Evolutionary conservation across 1,139 yeast species (phyloP), one percentile per base, ranked within the genome.

Genomic region (Nakaseomyces nivariensis): DNA sequence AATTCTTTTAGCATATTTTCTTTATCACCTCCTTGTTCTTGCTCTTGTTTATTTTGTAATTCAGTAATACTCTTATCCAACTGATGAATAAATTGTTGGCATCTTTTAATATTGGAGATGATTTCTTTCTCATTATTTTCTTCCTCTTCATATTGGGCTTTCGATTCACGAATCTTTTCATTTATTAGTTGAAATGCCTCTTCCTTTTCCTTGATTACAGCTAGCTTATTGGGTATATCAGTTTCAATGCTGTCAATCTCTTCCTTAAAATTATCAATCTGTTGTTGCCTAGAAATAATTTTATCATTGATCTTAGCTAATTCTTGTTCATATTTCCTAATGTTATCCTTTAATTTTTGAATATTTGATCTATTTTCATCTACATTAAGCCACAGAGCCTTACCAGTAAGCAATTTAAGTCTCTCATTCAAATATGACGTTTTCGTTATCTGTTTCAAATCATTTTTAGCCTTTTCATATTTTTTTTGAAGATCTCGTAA

Each of bases 321-420:
- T 27, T 66, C 62, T n/a, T 51, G 48, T 25, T 57, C 56, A 33
- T 59, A 51, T 4, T 53, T 2, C 17, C 54, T 56, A 10, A 65
- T 56, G 10, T 66, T 63, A 0, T 59, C 56, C 32, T 59, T 54
- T 46, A 66, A 53, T 33, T 58, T 59, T 11, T 58, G 56, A 24
- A 60, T 56, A 3, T 63, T 55, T 25, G 52, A 47, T 25, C 57
- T 54, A 41, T 67, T 66, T 31, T 62, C 65, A 11, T 58, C 57
- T 13, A 62, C 62, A 49, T 79, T 78, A 46, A 73, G 72, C 89
- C 90, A 83, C 52, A 75, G 69, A n/a, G 79, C 73, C 58, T 82
- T 83, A 5, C 86, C 92, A 52, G 78, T 76, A 13, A 78, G 60
- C 22, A 70, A 56, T 36, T 73, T 71, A 51, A 76, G 72, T 52